Conservation (phyloP, 2,329 filamentous ascomycete genomes). For the Alternaria sp. region DNA sequence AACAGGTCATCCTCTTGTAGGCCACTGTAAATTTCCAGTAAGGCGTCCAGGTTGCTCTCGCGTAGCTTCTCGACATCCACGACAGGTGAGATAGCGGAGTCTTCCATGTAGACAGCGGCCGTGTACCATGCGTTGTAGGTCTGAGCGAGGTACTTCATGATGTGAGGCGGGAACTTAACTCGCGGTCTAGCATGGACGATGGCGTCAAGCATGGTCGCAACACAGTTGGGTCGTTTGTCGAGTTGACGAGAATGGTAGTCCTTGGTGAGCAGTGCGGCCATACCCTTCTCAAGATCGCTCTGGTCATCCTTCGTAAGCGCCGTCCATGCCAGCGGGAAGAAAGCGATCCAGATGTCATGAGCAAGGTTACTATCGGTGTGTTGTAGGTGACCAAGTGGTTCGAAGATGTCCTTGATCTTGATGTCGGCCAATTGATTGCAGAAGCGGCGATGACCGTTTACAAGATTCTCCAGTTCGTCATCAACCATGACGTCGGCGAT, state of each 20-base stretch:
- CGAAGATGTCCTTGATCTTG: slow-evolving; percentile 84
- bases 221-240: slow-evolving; percentile 92
- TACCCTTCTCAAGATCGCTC: slow-evolving; percentile 84
- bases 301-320: slow-evolving; percentile 86
- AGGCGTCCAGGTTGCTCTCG: slow-evolving; percentile 93
- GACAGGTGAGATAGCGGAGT: slow-evolving; percentile 81
- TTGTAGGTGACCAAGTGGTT: slow-evolving; percentile 89
- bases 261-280: slow-evolving; percentile 89
- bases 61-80: slow-evolving; percentile 83
- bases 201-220: slow-evolving; percentile 89
- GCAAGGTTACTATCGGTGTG: slow-evolving; percentile 83
- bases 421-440: slow-evolving; percentile 82
- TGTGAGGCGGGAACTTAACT: slow-evolving; percentile 92
- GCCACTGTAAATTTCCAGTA: slow-evolving; percentile 90
- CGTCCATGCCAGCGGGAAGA: slow-evolving; percentile 96
- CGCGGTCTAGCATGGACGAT: slow-evolving; percentile 82
- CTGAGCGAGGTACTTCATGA: slow-evolving; percentile 92
- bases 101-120: slow-evolving; percentile 88
- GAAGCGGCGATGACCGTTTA: slow-evolving; percentile 82
- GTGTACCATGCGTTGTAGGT: slow-evolving; percentile 98
- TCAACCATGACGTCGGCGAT: slow-evolving; percentile 74
- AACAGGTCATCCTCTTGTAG: slow-evolving; percentile 96
- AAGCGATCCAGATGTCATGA: slow-evolving; percentile 85
- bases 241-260: slow-evolving; percentile 95
- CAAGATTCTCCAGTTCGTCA: slow-evolving; percentile 79